phyloP scores from a whole-genome alignment of 2,329 filamentous ascomycete genomes.

The Pseudogymnoascus sp. region DNA sequence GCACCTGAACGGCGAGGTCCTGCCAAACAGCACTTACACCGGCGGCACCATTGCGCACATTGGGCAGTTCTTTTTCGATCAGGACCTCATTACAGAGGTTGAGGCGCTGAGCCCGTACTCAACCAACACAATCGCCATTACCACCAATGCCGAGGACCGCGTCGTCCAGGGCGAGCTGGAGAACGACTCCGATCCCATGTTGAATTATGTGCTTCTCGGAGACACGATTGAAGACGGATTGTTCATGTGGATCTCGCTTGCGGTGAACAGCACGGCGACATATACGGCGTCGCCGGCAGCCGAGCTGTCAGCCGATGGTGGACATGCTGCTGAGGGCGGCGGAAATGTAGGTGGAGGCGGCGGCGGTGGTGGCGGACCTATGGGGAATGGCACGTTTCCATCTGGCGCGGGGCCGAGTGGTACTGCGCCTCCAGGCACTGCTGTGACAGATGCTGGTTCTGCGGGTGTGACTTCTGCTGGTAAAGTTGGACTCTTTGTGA shows the following conservation, averaged over 20 bases:
- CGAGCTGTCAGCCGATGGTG: neutral
- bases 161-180: constrained; percentile 41
- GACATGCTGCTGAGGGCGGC: neutral
- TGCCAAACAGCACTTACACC: constrained; percentile 40
- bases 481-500: neutral
- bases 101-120: constrained; percentile 40
- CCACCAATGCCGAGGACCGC: constrained; percentile 41
- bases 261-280: constrained; percentile 34
- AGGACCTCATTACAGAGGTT: constrained; percentile 46
- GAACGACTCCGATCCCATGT: constrained; percentile 39
- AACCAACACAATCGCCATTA: constrained; percentile 40
- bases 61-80: constrained; percentile 59
- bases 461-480: neutral
- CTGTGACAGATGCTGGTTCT: neutral
- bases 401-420: neutral
- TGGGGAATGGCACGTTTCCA: neutral
- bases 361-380: neutral
- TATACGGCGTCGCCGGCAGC: neutral
- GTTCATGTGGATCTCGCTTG: constrained; percentile 48
- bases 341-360: neutral
- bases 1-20: constrained; percentile 33
- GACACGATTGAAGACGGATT: constrained; percentile 44
- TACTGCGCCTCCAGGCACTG: neutral
- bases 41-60: constrained; percentile 48
- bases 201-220: constrained; percentile 52